Conservation (phyloP, 306 rosid species). For the Quercus mongolica region DNA sequence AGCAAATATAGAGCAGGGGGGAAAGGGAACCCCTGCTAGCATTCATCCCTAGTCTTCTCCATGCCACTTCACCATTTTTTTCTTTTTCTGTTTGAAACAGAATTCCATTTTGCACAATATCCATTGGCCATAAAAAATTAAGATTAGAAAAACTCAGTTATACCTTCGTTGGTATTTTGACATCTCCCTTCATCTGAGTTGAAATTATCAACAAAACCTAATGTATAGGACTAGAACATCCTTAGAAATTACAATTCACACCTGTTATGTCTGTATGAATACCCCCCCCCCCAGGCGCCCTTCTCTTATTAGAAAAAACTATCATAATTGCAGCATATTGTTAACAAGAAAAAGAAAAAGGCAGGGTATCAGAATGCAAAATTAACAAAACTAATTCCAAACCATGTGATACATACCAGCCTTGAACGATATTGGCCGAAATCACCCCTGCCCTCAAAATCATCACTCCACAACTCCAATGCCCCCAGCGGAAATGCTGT, state of each 20-base stretch:
- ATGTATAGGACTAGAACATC: neutral
- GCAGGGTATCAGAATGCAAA: neutral
- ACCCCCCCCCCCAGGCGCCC: too few species aligned
- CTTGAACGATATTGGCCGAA: conserved; percentile 89
- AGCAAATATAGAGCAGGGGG: neutral
- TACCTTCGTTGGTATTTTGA: neutral
- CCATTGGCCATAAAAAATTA: neutral
- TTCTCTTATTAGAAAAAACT: neutral
- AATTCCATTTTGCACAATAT: neutral
- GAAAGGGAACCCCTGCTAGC: neutral
- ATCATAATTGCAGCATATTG: neutral
- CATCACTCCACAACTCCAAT: conserved; percentile 94
- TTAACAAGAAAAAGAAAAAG: conserved; percentile 10
- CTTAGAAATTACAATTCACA: neutral
- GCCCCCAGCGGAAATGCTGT: conserved; percentile 53
- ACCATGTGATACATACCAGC: conserved; percentile 51
- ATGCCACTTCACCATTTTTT: neutral
- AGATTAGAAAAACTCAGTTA: neutral
- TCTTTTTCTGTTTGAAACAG: neutral
- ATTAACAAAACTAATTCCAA: conserved; percentile 6
- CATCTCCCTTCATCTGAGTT: neutral
- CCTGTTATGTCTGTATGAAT: neutral
- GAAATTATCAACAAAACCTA: neutral
- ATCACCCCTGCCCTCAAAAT: conserved; percentile 78
- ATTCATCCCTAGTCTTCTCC: neutral